A percentile compares a stretch with the other conserved stretches of the same genome.
Conservation (phyloP, 1,139 yeast species). For the Candida neerlandica region DNA sequence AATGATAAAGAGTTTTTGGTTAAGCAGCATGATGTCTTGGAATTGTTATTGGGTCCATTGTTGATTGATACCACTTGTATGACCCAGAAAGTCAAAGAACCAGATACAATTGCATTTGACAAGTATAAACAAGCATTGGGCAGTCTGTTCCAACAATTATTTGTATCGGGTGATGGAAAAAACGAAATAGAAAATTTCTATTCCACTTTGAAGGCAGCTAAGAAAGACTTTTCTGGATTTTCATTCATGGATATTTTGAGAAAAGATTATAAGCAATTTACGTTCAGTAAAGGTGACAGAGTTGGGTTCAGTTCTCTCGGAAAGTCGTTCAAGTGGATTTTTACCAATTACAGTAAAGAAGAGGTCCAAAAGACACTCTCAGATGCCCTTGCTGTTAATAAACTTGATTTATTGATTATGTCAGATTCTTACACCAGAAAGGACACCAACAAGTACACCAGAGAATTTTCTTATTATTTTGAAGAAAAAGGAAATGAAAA, state of each 20-base stretch:
- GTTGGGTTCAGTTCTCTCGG: constrained; percentile 82
- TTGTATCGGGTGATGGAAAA: not conserved
- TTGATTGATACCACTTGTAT: constrained; percentile 72
- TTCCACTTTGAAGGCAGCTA: constrained; percentile 51
- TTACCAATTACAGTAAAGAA: constrained; percentile 29
- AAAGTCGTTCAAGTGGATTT: constrained; percentile 62
- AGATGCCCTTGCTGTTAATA: constrained; percentile 35
- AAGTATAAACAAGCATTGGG: constrained; percentile 28
- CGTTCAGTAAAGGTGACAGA: constrained; percentile 35
- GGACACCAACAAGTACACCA: constrained; percentile 44
- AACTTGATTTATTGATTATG: constrained; percentile 57
- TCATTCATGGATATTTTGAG: constrained; percentile 60
- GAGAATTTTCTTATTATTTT: constrained; percentile 57
- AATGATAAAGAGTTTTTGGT: constrained; percentile 20
- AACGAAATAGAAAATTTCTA: constrained; percentile 24
- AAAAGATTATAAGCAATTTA: constrained; percentile 84
- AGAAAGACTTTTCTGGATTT: constrained; percentile 65
- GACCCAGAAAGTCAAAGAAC: constrained; percentile 56
- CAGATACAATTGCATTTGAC: constrained; percentile 51
- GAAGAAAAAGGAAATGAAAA: constrained; percentile 14
- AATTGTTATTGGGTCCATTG: constrained; percentile 65
- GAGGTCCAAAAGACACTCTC: constrained; percentile 43
- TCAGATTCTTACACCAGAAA: constrained; percentile 62
- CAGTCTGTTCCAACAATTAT: constrained; percentile 4
- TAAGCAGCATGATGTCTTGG: constrained; percentile 37